Evolutionary conservation across 257 asterid genomes (phyloP).

Genomic region (Solanum megistacrolobum): DNA sequence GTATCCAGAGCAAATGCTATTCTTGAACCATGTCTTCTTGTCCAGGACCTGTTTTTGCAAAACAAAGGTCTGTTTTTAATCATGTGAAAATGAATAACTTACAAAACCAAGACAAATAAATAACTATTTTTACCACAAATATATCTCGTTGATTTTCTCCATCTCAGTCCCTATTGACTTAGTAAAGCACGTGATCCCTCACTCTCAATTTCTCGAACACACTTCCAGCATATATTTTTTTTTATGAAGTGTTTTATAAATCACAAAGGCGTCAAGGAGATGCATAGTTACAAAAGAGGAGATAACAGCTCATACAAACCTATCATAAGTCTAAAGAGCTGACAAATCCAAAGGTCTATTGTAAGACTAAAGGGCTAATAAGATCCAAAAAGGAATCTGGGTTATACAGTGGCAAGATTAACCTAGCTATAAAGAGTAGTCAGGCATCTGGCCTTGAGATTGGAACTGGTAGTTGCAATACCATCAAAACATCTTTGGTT

Average conservation of each 20-base stretch:
- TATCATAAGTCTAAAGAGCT: not conserved
- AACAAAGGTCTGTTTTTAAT: not conserved
- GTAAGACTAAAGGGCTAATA: not conserved
- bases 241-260: not conserved
- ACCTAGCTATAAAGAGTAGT: not conserved
- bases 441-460: not conserved
- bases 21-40: conserved; percentile 28
- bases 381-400: not conserved
- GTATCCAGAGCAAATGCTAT: conserved; percentile 56
- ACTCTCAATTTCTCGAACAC: not conserved
- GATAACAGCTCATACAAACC: not conserved
- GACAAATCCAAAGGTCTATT: not conserved
- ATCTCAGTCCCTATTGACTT: not conserved
- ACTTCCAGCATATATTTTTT: not conserved
- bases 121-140: not conserved
- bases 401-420: not conserved
- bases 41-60: conserved; percentile 19
- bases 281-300: not conserved
- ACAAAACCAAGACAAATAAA: not conserved
- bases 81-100: not conserved
- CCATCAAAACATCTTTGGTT: not conserved
- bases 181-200: not conserved
- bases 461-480: not conserved
- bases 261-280: not conserved
- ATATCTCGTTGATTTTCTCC: not conserved